Conservation (phyloP, 192 early-diverging fungal genomes). For the Gamsiella multidivaricata region DNA sequence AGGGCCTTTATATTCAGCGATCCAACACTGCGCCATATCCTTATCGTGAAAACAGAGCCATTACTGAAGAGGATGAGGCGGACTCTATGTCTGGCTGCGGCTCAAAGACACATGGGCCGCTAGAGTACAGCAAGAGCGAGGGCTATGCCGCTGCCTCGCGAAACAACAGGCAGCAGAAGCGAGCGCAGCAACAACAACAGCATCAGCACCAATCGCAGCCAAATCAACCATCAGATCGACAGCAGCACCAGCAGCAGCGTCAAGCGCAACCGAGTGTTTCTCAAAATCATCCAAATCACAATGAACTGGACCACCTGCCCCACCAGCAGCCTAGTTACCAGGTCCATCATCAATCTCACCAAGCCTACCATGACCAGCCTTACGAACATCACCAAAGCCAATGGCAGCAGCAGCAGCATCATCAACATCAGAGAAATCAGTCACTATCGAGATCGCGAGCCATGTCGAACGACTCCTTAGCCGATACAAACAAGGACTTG, state of each 20-base stretch:
- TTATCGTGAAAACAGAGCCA: slow-evolving; percentile 19
- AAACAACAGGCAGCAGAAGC: slow-evolving; percentile 22
- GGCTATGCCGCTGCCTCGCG: slow-evolving; percentile 11
- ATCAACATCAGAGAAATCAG: slow-evolving; percentile 9
- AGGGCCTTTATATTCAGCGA: slow-evolving; percentile 36
- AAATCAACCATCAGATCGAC: not conserved
- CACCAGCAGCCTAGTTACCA: not conserved
- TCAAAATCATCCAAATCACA: too few relatives aligned
- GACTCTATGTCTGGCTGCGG: not conserved
- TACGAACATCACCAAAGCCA: not conserved
- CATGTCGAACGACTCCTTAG: slow-evolving; percentile 11
- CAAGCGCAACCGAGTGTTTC: too few relatives aligned
- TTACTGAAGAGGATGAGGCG: slow-evolving; percentile 26
- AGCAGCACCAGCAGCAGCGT: slow-evolving; percentile 2
- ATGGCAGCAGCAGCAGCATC: not conserved
- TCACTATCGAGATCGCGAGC: not conserved
- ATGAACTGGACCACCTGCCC: not conserved
- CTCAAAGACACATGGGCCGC: not conserved
- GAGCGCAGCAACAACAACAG: slow-evolving; percentile 6
- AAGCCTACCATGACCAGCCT: slow-evolving; percentile 8
- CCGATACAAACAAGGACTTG: slow-evolving; percentile 27
- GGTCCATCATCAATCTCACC: not conserved
- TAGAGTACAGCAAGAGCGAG: slow-evolving; percentile 41
- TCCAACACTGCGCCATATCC: slow-evolving; percentile 36
- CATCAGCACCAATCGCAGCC: not conserved